These are phyloP conservation scores for Trypanosoma congolense DNA, from an alignment of 208 protist species.

Conservation along the genomic window DNA sequence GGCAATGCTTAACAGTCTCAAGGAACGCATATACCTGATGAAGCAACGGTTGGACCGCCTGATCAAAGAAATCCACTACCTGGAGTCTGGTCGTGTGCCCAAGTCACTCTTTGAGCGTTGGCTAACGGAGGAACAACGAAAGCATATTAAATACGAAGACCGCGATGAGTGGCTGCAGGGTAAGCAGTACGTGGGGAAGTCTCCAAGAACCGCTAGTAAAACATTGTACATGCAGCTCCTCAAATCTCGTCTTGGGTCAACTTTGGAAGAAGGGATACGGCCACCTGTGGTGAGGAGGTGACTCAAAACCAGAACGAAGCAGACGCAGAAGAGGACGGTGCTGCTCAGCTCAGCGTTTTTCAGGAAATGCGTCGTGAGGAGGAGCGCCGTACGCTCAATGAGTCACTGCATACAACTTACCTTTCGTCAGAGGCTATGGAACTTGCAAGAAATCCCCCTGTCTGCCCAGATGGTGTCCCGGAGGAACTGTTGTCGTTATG, in stretches of 20 bases:
- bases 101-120: conserved; percentile 78
- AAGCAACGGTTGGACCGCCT: conserved; percentile 74
- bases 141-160: conserved; percentile 72
- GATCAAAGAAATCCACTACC: conserved; percentile 78
- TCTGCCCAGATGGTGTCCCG: conserved; percentile 45
- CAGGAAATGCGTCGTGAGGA: conserved; percentile 86
- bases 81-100: conserved; percentile 78
- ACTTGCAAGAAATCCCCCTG: conserved; percentile 53
- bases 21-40: conserved; percentile 68
- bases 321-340: conserved; percentile 47
- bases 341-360: conserved; percentile 78
- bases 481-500: conserved; percentile 77
- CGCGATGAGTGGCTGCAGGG: conserved; percentile 78
- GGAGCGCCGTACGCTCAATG: conserved; percentile 64
- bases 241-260: conserved; percentile 32
- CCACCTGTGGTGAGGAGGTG: not conserved
- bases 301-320: not conserved
- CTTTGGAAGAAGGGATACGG: conserved; percentile 18
- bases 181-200: conserved; percentile 50
- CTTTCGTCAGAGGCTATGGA: conserved; percentile 66
- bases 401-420: conserved; percentile 63
- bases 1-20: conserved; percentile 61
- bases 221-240: conserved; percentile 44
- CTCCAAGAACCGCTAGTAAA: conserved; percentile 7
- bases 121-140: conserved; percentile 77